phyloP scores from a whole-genome alignment of 1,139 yeast genomes.

The Candida sojae region DNA sequence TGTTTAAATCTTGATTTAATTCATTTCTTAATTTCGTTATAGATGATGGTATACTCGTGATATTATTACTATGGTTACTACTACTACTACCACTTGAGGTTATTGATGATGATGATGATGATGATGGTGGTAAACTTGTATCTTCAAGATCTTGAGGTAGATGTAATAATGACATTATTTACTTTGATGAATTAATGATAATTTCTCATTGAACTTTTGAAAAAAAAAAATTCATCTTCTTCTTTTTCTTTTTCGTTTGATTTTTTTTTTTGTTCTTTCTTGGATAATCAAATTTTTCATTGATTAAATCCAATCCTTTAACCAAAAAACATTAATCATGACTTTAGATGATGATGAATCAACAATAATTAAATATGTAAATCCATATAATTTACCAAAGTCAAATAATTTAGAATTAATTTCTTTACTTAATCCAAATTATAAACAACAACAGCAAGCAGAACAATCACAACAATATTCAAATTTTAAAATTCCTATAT shows the following conservation, averaged over 20 bases:
- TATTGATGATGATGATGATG: neutral
- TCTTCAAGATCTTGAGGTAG: slow-evolving; percentile 11
- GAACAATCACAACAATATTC: slow-evolving; percentile 5
- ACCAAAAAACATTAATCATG: neutral
- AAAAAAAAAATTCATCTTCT: too few relatives aligned
- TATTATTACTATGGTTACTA: too few relatives aligned
- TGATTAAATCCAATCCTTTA: neutral
- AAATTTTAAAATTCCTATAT: slow-evolving; percentile 22
- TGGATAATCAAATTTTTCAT: too few relatives aligned
- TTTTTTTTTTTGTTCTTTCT: too few relatives aligned
- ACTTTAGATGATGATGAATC: neutral
- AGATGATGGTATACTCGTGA: neutral
- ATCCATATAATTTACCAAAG: slow-evolving; percentile 20
- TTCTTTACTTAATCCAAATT: slow-evolving; percentile 11
- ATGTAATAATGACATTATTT: slow-evolving; percentile 1
- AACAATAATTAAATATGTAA: slow-evolving; percentile 3
- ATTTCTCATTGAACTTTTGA: neutral
- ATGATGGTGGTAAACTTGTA: neutral
- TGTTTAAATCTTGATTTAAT: slow-evolving; percentile 21
- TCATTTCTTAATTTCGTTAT: slow-evolving; percentile 4
- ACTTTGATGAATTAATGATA: too few relatives aligned
- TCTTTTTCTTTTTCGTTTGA: too few relatives aligned
- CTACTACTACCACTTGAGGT: too few relatives aligned
- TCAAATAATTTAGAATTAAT: slow-evolving; percentile 17
- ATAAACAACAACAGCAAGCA: too few relatives aligned